Percentiles rank a stretch among this genome's conserved stretches.
These are phyloP conservation scores for Mortierella hygrophila DNA, from an alignment of 192 early-diverging fungal species.

Conservation along the genomic window DNA sequence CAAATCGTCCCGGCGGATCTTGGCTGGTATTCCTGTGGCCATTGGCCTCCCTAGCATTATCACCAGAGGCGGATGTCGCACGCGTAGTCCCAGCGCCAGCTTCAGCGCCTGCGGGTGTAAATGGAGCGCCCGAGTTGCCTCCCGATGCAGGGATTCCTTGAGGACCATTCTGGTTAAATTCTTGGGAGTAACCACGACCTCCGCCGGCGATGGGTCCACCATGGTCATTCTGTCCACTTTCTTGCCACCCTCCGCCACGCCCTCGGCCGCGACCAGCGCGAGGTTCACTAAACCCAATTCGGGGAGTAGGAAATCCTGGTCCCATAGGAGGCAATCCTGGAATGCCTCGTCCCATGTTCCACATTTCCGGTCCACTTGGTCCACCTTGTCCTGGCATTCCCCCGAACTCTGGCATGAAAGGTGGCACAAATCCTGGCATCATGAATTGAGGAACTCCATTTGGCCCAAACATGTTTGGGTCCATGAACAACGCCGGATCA, in stretches of 20 bases:
- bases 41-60: not conserved
- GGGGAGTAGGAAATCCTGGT: constrained; percentile 45
- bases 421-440: constrained; percentile 51
- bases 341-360: constrained; percentile 45
- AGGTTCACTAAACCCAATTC: constrained; percentile 46
- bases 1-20: constrained; percentile 12
- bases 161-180: not conserved
- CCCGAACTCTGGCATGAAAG: constrained; percentile 39
- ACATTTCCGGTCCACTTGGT: constrained; percentile 23
- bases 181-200: constrained; percentile 22
- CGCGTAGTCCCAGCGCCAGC: not conserved
- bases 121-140: not conserved
- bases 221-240: constrained; percentile 8
- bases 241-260: constrained; percentile 35
- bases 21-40: not conserved
- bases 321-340: constrained; percentile 51
- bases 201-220: constrained; percentile 1
- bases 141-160: not conserved
- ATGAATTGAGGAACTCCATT: constrained; percentile 39
- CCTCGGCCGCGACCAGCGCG: constrained; percentile 37
- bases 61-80: not conserved
- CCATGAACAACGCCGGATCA: constrained; percentile 47
- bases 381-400: constrained; percentile 22
- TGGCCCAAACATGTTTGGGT: constrained; percentile 33
- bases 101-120: not conserved